phyloP scores from a whole-genome alignment of 1,284 basidiomycete species.

The Volvariella volvacea region DNA sequence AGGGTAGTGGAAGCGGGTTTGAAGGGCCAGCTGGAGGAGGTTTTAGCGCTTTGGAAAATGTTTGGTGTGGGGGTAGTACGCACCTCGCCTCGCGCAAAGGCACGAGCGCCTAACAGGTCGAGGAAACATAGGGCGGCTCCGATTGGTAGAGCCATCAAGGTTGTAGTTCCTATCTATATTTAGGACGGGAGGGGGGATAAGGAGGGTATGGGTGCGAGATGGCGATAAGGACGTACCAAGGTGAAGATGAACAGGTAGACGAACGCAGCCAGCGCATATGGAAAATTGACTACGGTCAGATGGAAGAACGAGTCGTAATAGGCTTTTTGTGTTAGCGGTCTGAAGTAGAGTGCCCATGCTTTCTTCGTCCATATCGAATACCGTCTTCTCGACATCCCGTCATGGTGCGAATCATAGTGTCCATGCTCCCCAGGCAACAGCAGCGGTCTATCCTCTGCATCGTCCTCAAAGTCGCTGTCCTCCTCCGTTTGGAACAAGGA shows the following conservation, averaged over 20 bases:
- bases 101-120: constrained; percentile 62
- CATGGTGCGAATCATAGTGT: neutral
- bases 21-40: constrained; percentile 53
- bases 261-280: constrained; percentile 66
- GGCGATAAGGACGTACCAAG: constrained; percentile 40
- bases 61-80: constrained; percentile 12
- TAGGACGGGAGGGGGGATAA: neutral
- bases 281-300: constrained; percentile 66
- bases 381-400: neutral
- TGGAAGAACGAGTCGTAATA: constrained; percentile 65
- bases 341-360: constrained; percentile 52
- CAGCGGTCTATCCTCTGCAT: constrained; percentile 5
- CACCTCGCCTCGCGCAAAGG: constrained; percentile 66
- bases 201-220: constrained; percentile 6
- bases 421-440: constrained; percentile 1
- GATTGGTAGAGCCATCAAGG: constrained; percentile 69
- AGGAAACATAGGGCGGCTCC: constrained; percentile 72
- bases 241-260: constrained; percentile 73
- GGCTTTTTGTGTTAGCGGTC: constrained; percentile 42
- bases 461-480: constrained; percentile 19
- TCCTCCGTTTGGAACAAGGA: constrained; percentile 47
- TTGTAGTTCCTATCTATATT: constrained; percentile 61
- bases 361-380: neutral
- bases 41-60: constrained; percentile 3
- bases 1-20: constrained; percentile 63